phyloP scores from a whole-genome alignment of 768 basidiomycete species.

The Tricholoma sp. region DNA sequence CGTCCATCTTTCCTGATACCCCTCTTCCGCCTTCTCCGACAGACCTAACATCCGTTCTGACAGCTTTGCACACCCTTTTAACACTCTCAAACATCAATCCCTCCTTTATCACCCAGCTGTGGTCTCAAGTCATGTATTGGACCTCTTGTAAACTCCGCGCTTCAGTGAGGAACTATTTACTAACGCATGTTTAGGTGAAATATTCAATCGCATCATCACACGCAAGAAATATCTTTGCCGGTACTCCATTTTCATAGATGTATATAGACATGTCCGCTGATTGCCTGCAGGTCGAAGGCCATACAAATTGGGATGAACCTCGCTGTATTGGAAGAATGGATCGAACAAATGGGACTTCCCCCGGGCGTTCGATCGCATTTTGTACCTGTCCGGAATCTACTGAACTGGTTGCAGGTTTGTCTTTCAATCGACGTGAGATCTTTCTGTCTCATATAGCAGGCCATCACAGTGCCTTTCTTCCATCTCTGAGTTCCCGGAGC shows the following conservation, averaged over 20 bases:
- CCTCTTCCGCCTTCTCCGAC: conserved; percentile 37
- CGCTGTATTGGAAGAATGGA: conserved; percentile 86
- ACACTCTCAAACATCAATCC: conserved; percentile 89
- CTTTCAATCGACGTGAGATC: background rate
- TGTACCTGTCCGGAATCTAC: conserved; percentile 74
- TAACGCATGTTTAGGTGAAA: conserved; percentile 51
- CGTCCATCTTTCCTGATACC: conserved; percentile 44
- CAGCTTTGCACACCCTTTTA: conserved; percentile 79
- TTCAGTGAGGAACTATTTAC: background rate
- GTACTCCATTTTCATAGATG: conserved; percentile 30
- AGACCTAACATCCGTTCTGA: conserved; percentile 75
- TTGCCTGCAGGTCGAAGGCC: conserved; percentile 61
- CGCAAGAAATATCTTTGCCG: conserved; percentile 94
- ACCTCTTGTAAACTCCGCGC: conserved; percentile 58
- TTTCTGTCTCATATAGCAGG: background rate
- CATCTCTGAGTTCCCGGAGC: conserved; percentile 79
- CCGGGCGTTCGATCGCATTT: conserved; percentile 77
- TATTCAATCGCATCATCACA: conserved; percentile 81
- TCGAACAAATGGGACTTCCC: conserved; percentile 75
- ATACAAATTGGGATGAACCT: conserved; percentile 88
- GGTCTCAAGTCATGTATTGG: conserved; percentile 99
- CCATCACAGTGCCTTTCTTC: conserved; percentile 70
- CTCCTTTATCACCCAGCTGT: conserved; percentile 79
- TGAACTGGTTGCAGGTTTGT: conserved; percentile 80
- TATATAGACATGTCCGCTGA: background rate